These are phyloP conservation scores for Kwoniella botswanensis DNA, from an alignment of 768 basidiomycete species.

Conservation along the genomic window DNA sequence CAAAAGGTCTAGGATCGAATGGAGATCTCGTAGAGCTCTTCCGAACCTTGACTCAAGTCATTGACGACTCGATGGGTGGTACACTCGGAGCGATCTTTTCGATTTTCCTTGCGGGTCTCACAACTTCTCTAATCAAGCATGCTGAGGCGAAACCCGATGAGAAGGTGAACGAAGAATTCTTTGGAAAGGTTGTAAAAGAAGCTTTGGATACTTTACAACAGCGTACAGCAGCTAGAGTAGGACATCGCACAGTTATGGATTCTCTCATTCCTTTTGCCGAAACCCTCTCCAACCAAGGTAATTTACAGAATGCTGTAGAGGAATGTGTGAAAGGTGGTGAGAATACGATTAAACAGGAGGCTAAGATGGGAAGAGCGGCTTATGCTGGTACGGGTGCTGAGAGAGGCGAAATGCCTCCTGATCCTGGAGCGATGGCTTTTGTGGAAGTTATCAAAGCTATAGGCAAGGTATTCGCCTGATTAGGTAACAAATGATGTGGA, in stretches of 20 bases:
- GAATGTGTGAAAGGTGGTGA: conserved; percentile 47
- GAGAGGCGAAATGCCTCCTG: conserved; percentile 48
- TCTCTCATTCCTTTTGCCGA: conserved; percentile 56
- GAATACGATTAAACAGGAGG: conserved; percentile 40
- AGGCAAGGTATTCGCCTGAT: conserved; percentile 30
- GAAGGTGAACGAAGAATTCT: conserved; percentile 34
- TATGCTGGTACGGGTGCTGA: conserved; percentile 49
- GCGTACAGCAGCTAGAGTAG: conserved; percentile 52
- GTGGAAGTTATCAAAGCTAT: conserved; percentile 49
- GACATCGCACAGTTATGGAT: conserved; percentile 57
- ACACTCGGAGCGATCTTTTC: conserved; percentile 56
- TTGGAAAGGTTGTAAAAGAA: conserved; percentile 36
- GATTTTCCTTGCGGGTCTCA: conserved; percentile 55
- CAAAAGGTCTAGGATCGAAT: conserved; percentile 41
- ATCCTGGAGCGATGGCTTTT: conserved; percentile 56
- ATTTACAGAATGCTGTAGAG: conserved; percentile 40
- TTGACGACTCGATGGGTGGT: conserved; percentile 55
- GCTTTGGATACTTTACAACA: conserved; percentile 51
- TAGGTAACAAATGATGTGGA: not conserved
- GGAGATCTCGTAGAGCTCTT: conserved; percentile 53
- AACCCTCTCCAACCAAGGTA: conserved; percentile 34
- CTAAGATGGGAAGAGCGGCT: conserved; percentile 54
- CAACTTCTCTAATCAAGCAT: conserved; percentile 39
- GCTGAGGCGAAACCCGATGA: conserved; percentile 20
- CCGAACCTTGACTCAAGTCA: conserved; percentile 50